These are phyloP conservation scores for Croton setiger DNA, from an alignment of 441 rosid species.

Conservation along the genomic window DNA sequence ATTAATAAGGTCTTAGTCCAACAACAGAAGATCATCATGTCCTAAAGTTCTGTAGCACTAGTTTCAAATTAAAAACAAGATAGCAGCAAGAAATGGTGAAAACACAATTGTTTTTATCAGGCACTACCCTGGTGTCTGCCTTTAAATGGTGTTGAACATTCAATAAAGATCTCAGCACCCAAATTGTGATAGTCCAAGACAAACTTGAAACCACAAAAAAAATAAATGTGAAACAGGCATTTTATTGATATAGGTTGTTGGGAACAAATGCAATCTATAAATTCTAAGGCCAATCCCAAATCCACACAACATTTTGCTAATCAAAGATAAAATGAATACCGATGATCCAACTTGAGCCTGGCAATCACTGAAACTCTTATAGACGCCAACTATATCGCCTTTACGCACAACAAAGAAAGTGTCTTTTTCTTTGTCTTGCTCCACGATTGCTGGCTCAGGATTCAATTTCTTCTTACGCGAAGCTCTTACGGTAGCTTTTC, in stretches of 20 bases:
- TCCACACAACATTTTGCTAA: not conserved
- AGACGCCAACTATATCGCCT: conserved; percentile 80
- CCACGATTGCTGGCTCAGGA: conserved; percentile 28
- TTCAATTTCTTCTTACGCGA: conserved; percentile 26
- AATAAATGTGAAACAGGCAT: not conserved
- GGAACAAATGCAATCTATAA: not conserved
- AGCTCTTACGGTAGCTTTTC: conserved; percentile 27
- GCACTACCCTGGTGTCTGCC: not conserved
- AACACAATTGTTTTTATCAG: not conserved
- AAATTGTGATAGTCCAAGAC: not conserved
- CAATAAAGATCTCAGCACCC: not conserved
- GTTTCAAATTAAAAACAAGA: not conserved
- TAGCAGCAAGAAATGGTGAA: not conserved
- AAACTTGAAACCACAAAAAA: not conserved
- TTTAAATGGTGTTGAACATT: not conserved
- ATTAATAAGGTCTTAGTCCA: conserved; percentile 2
- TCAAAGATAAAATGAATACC: conserved; percentile 31
- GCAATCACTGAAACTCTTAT: conserved; percentile 61
- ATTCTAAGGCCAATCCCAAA: not conserved
- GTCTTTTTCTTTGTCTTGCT: conserved; percentile 42
- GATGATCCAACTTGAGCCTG: conserved; percentile 87
- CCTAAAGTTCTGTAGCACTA: not conserved
- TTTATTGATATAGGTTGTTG: not conserved
- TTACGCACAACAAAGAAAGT: conserved; percentile 82
- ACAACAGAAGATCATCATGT: not conserved